Evolutionary conservation across 108 stramenopile genomes (phyloP), one percentile per base, ranked within the genome.

Genomic region (Fragilaria crotonensis): DNA sequence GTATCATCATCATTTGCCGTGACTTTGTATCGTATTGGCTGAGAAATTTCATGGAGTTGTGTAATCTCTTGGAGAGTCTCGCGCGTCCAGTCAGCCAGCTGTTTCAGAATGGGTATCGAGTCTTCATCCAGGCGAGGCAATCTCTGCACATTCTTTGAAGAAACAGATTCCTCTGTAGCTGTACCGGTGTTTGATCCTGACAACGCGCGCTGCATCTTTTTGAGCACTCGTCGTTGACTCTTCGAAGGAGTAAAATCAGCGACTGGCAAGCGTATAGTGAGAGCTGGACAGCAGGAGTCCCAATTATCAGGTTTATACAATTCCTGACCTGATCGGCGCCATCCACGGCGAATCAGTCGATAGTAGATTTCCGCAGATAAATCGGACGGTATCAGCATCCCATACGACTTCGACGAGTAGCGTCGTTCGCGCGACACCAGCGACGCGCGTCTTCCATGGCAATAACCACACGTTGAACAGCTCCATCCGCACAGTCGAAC

Each of bases 311-410:
- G 92, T 44, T 70, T 72, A 48, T 94, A 94, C 52, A 94, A 62
- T 62, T 85, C 78, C 32, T 73, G 63, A 28, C 92, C 92, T 9
- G 82, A 84, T 48, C 92, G 73, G 57, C 92, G 78, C 88, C 88
- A 94, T 45, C 92, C 92, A 55, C 71, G 57, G 67, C 80, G 55
- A 5, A 90, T 68, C 17, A 90, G 71, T 14, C 48, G 58, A 60
- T 82, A 73, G 66, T 94, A 94, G 14, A 41, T 41, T 41, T 41
- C 36, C 14, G 36, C 11, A 11, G 36, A 41, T 11, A 41, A 14
- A 11, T 51, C 57, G 14, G 53, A 31, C 5, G 83, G 72, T 52
- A 70, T 75, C 45, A 90, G 30, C 14, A 90, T 57, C 7, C 84
- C 79, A 48, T 83, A 91, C 0, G 82, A 71, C 47, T 87, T 85